Percentiles rank a stretch among this genome's conserved stretches.
Conservation (phyloP, 1,139 yeast genomes). For the Blastobotrys illinoisensis region DNA sequence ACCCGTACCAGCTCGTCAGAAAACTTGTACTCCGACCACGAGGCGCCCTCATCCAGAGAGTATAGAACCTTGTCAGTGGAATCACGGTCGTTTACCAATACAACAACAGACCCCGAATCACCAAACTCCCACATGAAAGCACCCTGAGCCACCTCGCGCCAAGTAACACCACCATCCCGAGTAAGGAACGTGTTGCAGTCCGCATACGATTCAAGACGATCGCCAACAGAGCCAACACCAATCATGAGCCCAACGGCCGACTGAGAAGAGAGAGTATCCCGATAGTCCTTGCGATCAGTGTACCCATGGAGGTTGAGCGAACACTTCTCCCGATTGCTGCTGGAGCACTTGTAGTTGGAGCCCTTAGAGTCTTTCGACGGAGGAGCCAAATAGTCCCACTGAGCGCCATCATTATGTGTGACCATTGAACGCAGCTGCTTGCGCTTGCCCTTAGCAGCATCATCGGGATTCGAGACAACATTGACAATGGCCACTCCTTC, state of each 20-base stretch:
- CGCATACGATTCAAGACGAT: conserved; percentile 43
- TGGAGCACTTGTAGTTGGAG: conserved; percentile 47
- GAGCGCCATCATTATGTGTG: conserved; percentile 89
- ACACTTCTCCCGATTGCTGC: conserved; percentile 47
- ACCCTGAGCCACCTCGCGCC: conserved; percentile 76
- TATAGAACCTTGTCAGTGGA: conserved; percentile 56
- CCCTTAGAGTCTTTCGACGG: conserved; percentile 62
- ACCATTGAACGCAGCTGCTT: conserved; percentile 66
- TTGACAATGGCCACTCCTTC: conserved; percentile 84
- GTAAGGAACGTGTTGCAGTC: conserved; percentile 70
- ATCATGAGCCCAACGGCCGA: conserved; percentile 85
- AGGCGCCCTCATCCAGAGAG: conserved; percentile 73
- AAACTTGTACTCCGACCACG: conserved; percentile 69
- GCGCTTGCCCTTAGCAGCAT: conserved; percentile 35
- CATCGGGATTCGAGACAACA: conserved; percentile 51
- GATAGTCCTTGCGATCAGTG: conserved; percentile 75
- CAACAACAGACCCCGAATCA: conserved; percentile 85
- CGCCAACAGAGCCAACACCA: conserved; percentile 90
- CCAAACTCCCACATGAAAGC: conserved; percentile 92
- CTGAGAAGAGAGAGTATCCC: conserved; percentile 84
- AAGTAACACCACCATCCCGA: conserved; percentile 81
- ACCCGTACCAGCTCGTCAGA: conserved; percentile 51
- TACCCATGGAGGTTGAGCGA: conserved; percentile 85
- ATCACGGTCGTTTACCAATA: conserved; percentile 55
- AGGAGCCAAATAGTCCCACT: conserved; percentile 69